These are phyloP conservation scores for Malassezia dermatis DNA, from an alignment of 1,284 basidiomycete genomes.

Conservation along the genomic window DNA sequence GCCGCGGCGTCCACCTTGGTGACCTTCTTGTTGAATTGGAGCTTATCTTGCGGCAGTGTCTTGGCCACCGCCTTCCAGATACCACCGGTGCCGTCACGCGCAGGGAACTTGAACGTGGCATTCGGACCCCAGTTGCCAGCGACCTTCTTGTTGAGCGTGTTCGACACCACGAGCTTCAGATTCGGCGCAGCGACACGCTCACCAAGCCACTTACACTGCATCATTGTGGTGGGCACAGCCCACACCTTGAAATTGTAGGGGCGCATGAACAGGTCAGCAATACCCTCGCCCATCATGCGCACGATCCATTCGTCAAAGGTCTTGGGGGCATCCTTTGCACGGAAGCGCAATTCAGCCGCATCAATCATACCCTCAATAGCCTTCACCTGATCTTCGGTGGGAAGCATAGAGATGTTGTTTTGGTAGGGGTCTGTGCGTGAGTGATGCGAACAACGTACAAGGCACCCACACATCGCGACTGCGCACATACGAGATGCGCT, in stretches of 20 bases:
- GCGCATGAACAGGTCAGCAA: slow-evolving; percentile 54
- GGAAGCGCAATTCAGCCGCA: slow-evolving; percentile 45
- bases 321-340: slow-evolving; percentile 48
- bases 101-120: slow-evolving; percentile 54
- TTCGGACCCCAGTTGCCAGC: slow-evolving; percentile 55
- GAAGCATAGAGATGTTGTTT: slow-evolving; percentile 54
- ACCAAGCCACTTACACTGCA: slow-evolving; percentile 56
- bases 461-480: slow-evolving; percentile 52
- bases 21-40: slow-evolving; percentile 50
- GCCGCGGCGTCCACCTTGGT: slow-evolving; percentile 49
- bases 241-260: slow-evolving; percentile 56
- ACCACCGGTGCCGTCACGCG: slow-evolving; percentile 53
- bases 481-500: slow-evolving; percentile 54
- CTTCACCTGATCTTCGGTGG: slow-evolving; percentile 51
- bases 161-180: slow-evolving; percentile 52
- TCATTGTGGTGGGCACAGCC: slow-evolving; percentile 52
- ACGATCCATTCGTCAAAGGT: slow-evolving; percentile 53
- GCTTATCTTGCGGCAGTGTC: slow-evolving; percentile 50
- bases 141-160: slow-evolving; percentile 52
- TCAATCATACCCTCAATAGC: slow-evolving; percentile 54
- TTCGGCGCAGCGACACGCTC: slow-evolving; percentile 54
- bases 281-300: slow-evolving; percentile 52
- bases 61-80: slow-evolving; percentile 54
- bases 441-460: slow-evolving; percentile 25
- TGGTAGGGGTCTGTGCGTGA: slow-evolving; percentile 41